These are phyloP conservation scores for Ensete glaucum DNA, from an alignment of 176 grass and related monocot genomes.

Conservation along the genomic window DNA sequence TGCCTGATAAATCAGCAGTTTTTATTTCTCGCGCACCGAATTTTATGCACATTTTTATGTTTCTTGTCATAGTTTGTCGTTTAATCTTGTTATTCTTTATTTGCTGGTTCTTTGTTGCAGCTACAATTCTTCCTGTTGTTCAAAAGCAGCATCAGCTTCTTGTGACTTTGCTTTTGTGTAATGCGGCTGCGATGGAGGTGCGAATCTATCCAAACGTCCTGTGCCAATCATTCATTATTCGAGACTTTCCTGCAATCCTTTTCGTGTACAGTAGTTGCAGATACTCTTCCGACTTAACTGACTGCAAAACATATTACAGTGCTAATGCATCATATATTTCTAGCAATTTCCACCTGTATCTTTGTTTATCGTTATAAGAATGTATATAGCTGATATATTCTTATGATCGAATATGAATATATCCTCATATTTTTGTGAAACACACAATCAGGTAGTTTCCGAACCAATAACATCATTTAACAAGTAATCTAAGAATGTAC, in stretches of 20 bases:
- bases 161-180: slow-evolving; percentile 92
- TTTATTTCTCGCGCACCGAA: background rate
- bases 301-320: background rate
- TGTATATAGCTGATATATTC: too few relatives aligned
- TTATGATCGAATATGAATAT: too few relatives aligned
- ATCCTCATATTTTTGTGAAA: too few relatives aligned
- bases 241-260: background rate
- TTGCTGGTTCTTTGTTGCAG: slow-evolving; percentile 32
- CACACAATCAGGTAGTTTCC: too few relatives aligned
- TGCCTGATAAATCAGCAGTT: too few relatives aligned
- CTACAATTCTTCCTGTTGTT: slow-evolving; percentile 93
- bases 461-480: too few relatives aligned
- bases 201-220: slow-evolving; percentile 1
- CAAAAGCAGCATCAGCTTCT: slow-evolving; percentile 99
- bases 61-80: background rate
- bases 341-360: background rate
- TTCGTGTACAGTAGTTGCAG: background rate
- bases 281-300: background rate
- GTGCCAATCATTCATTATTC: background rate
- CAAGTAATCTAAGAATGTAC: too few relatives aligned
- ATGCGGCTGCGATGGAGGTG: slow-evolving; percentile 95
- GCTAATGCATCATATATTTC: background rate
- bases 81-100: slow-evolving; percentile 5
- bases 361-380: too few relatives aligned
- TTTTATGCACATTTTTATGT: slow-evolving; percentile 3